These are phyloP conservation scores for Aquilaria sinensis DNA, from an alignment of 345 rosid genomes.

Conservation along the genomic window DNA sequence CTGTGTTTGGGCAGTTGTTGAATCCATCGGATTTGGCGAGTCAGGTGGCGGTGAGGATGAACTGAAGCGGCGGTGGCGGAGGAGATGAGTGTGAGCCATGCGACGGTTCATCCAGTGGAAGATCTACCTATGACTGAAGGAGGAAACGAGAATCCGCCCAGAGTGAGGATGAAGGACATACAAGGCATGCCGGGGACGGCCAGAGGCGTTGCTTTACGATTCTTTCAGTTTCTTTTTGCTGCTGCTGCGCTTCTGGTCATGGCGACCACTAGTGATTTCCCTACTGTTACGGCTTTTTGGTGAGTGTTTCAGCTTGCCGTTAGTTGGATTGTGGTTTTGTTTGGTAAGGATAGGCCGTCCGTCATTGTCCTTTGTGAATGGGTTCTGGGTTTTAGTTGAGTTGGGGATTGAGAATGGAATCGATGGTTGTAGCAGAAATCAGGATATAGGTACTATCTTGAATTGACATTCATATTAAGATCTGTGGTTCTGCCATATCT, in stretches of 20 bases:
- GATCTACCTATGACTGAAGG: constrained; percentile 48
- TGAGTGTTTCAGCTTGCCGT: constrained; percentile 10
- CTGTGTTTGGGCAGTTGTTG: too few species aligned
- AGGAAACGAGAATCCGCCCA: constrained; percentile 30
- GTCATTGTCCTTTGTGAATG: too few species aligned
- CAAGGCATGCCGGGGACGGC: constrained; percentile 72
- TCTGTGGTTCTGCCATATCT: too few species aligned
- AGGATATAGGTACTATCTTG: too few species aligned
- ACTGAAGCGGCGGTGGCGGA: constrained; percentile 20
- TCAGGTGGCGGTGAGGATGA: constrained; percentile 28
- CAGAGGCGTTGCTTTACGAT: constrained; percentile 55
- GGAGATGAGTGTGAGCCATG: constrained; percentile 84
- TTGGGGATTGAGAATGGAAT: too few species aligned
- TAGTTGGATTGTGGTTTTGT: too few species aligned
- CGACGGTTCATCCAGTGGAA: constrained; percentile 69
- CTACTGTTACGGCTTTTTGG: constrained; percentile 70
- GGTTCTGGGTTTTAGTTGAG: too few species aligned
- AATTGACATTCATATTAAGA: too few species aligned
- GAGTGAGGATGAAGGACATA: constrained; percentile 61
- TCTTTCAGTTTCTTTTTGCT: constrained; percentile 57
- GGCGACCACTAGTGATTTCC: constrained; percentile 70
- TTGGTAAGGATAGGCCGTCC: too few species aligned
- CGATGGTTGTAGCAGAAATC: too few species aligned
- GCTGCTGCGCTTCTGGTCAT: constrained; percentile 52
- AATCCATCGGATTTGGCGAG: background rate